Evolutionary conservation across 2,329 filamentous ascomycete genomes (phyloP), one percentile per base, ranked within the genome.

Genomic region (Alternaria ethzedia): DNA sequence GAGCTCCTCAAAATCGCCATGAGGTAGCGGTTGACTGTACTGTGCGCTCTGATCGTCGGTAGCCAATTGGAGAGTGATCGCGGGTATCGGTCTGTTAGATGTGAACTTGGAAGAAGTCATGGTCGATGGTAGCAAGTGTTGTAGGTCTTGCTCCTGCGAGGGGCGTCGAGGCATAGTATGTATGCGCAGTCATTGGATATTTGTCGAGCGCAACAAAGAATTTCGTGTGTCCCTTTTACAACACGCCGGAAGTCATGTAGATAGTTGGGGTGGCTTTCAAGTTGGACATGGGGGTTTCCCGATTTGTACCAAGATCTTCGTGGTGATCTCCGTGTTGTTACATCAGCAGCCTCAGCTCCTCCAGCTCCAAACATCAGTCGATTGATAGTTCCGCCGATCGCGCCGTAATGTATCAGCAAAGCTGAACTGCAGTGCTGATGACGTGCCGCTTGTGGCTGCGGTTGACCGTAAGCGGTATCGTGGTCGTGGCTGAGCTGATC

Each of bases 1-100:
- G 13, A 75, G 44, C 8, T 64, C 51, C 9, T 73, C 66, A n/a
- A 68, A 67, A 30, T 71, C 66, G 12, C 57, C 60, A 12, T 67
- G 57, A 25, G 57, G 59, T 32, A 65, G 56, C n/a, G 47, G 44
- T 21, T 61, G 46, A 23, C 55, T 50, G 45, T 59, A 46, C 11
- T 66, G 59, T 26, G 50, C 49, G 8, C 36, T 41, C 0, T 2
- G 36, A 17, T 41, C 36, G 36, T 41, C 36, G 9, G 36, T 41
- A 17, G 36, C 36, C 36, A 67, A 17, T 45, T 72, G 69, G 0
- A 72, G 59, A 17, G 70, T 65, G 36, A 67, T 72, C 21, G 70
- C 44, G 2, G 68, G 69, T 23, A 69, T 59, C 0, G 67, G 23
- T 21, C 12, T 59, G 44, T 32, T 49, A 15, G 4, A 55, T 5